Conservation (phyloP, 176 grass and related monocot species). For the Guadua angustifolia region DNA sequence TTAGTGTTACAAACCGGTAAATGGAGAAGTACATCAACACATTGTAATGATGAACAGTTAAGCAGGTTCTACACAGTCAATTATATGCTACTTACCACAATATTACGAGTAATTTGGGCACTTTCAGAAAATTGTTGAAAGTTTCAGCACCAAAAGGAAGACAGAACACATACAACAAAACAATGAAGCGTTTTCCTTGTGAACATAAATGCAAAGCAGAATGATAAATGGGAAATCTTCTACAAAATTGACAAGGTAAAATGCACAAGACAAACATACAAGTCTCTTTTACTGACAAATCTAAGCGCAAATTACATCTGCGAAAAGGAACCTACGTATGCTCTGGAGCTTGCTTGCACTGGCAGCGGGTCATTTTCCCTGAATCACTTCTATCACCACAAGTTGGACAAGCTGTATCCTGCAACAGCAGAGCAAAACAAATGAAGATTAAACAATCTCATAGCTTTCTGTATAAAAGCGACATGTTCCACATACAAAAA, state of each 20-base stretch:
- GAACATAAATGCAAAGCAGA: background rate
- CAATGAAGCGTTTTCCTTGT: background rate
- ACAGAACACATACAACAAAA: background rate
- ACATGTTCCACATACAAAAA: background rate
- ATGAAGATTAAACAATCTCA: background rate
- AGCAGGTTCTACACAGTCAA: background rate
- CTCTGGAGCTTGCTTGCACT: conserved; percentile 42
- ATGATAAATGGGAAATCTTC: background rate
- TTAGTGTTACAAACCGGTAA: background rate
- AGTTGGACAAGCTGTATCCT: conserved; percentile 44
- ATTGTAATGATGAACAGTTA: background rate
- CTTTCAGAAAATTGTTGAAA: conserved; percentile 14
- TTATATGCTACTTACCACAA: background rate
- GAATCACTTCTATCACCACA: conserved; percentile 15
- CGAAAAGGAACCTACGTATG: conserved; percentile 40
- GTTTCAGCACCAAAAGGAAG: background rate
- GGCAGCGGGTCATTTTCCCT: conserved; percentile 7
- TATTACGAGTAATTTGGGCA: background rate
- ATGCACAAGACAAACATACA: background rate
- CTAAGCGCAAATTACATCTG: conserved; percentile 25
- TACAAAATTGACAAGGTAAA: background rate
- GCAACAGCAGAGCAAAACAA: conserved; percentile 37
- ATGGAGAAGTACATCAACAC: background rate
- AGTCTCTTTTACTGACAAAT: background rate
- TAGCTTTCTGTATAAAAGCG: background rate